Evolutionary conservation across 1,139 yeast genomes (phyloP), one percentile per base, ranked within the genome.

Genomic region (Suhomyces yuchorum): DNA sequence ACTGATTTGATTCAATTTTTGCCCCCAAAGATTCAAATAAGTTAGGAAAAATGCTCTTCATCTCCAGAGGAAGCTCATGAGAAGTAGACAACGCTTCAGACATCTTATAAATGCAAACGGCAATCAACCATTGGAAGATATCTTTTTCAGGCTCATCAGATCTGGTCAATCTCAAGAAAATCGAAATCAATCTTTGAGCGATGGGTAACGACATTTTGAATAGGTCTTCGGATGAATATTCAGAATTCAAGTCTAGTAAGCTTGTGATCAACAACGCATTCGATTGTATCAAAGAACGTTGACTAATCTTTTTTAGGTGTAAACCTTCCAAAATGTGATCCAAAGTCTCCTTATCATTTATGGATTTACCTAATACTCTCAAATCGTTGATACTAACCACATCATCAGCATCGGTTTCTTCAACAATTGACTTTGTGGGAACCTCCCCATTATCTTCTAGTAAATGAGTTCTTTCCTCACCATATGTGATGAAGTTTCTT

Each of bases 381-480:
- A 64, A 54, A 48, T 65, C 68, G 42, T 62, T 54, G 24, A 61
- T 55, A 40, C 56, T 58, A 1, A 54, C 37, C 3, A 52, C 40
- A 9, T 49, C 54, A 12, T 46, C 32, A 2, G 37, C 3, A 38
- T 38, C 42, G 3, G 36, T 14, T 47, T 8, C 43, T 35, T 18
- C 41, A 48, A 3, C 42, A 35, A n/a, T 46, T 35, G 6, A 3
- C 38, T 46, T 12, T 37, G 47, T 3, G 43, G 43, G 5, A 33
- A 11, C 38, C 48, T 12, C 23, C 3, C 9, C 19, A 5, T 44
- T 40, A 11, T 52, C 56, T 6, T 60, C 58, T n/a, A 58, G 26
- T 19, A 65, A 53, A 45, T 51, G 62, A 33, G 65, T 59, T 43
- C 71, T 48, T 34, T 58, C 60, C 1, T 60, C 60, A 1, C 67